A percentile compares a stretch with the other conserved stretches of the same genome.
Conservation (phyloP, 2,329 filamentous ascomycete genomes). For the Pestalotiopsis sp. region DNA sequence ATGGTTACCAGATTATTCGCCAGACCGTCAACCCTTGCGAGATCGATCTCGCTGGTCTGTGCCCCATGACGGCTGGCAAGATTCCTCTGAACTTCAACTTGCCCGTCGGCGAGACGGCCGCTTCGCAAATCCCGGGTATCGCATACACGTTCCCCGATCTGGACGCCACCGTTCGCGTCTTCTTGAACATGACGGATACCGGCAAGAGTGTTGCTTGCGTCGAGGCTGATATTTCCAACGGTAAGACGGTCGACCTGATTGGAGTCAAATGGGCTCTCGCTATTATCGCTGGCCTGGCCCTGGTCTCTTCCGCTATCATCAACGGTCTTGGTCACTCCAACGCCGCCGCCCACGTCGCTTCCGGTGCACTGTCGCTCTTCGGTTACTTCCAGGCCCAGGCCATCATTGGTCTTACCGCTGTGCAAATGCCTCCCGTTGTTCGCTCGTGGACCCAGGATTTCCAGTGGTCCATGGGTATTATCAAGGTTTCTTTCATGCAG, state of each 20-base stretch:
- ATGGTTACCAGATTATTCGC: conserved; percentile 75
- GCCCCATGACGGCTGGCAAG: conserved; percentile 86
- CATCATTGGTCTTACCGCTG: conserved; percentile 76
- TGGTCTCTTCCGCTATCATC: conserved; percentile 78
- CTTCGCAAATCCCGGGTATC: conserved; percentile 71
- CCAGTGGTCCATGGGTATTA: conserved; percentile 91
- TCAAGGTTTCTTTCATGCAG: conserved; percentile 77
- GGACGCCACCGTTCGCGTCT: conserved; percentile 75
- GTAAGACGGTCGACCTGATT: conserved; percentile 80
- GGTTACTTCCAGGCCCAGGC: conserved; percentile 87
- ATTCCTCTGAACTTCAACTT: conserved; percentile 76
- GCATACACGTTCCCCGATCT: conserved; percentile 83
- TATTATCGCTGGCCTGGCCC: conserved; percentile 73
- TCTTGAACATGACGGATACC: conserved; percentile 67
- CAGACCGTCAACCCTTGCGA: conserved; percentile 76
- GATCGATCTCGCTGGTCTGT: conserved; percentile 72
- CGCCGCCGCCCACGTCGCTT: conserved; percentile 83
- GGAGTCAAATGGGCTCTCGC: conserved; percentile 82
- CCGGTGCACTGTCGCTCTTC: conserved; percentile 82
- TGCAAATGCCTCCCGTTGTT: conserved; percentile 78
- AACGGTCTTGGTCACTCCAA: conserved; percentile 85
- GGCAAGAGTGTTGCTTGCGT: conserved; percentile 72
- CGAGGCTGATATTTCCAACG: conserved; percentile 79
- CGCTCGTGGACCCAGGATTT: conserved; percentile 89
- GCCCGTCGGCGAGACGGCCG: conserved; percentile 54